These are phyloP conservation scores for Crithidia mellificae DNA, from an alignment of 208 protist species.

Conservation along the genomic window DNA sequence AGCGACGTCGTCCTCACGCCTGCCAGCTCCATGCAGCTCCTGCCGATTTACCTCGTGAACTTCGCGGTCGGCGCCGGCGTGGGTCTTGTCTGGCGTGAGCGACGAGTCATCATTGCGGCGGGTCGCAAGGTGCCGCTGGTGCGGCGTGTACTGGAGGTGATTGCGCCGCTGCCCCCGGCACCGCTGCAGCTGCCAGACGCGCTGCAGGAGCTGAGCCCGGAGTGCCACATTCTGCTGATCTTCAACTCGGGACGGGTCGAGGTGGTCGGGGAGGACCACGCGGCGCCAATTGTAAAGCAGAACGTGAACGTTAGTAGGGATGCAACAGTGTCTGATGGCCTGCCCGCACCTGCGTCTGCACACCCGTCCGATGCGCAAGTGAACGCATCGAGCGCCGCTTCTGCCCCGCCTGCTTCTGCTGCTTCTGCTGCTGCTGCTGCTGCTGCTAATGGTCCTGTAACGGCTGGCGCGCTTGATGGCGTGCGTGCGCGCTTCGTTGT, in stretches of 20 bases:
- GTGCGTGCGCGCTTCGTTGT: slow-evolving; percentile 14
- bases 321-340: too few species aligned
- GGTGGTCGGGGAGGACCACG: slow-evolving; percentile 19
- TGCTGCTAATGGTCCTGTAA: neutral
- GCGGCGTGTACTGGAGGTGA: slow-evolving; percentile 7
- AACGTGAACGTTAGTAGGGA: too few species aligned
- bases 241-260: slow-evolving; percentile 16
- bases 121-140: slow-evolving; percentile 22
- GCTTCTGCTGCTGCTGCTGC: neutral
- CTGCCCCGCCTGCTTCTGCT: too few species aligned
- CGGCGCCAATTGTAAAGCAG: slow-evolving; percentile 4
- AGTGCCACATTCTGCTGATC: slow-evolving; percentile 25
- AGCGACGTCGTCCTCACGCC: slow-evolving; percentile 31
- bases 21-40: slow-evolving; percentile 37
- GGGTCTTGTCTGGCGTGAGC: slow-evolving; percentile 23
- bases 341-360: too few species aligned
- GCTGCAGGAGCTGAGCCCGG: slow-evolving; percentile 32
- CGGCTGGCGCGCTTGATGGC: neutral
- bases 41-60: slow-evolving; percentile 34
- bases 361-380: too few species aligned
- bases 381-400: too few species aligned
- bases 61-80: slow-evolving; percentile 29
- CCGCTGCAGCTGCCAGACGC: slow-evolving; percentile 35
- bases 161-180: slow-evolving; percentile 34
- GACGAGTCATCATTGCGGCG: neutral